phyloP scores from a whole-genome alignment of 805 yeast species.

The Yarrowia phangngaensis region DNA sequence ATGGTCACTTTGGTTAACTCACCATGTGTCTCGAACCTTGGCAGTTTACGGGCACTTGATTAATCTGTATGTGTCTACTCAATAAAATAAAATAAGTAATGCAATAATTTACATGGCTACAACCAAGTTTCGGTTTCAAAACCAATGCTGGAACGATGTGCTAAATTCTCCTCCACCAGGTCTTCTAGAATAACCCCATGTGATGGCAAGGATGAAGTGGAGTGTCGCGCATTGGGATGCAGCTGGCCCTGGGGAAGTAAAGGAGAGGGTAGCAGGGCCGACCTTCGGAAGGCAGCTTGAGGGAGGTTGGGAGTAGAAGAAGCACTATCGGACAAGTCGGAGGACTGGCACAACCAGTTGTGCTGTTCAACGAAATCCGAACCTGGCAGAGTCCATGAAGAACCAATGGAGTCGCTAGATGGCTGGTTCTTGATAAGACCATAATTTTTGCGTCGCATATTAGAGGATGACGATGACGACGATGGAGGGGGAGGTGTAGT shows the following conservation, averaged over 20 bases:
- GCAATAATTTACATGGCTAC: too few relatives aligned
- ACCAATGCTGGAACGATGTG: not conserved
- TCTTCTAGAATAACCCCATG: slow-evolving; percentile 27
- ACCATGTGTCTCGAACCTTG: too few relatives aligned
- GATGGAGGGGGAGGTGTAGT: slow-evolving; percentile 8
- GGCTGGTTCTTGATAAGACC: slow-evolving; percentile 28
- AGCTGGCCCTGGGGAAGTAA: slow-evolving; percentile 8
- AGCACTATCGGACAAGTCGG: slow-evolving; percentile 4
- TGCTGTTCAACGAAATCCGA: slow-evolving; percentile 35
- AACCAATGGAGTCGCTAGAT: slow-evolving; percentile 32
- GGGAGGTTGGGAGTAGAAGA: slow-evolving; percentile 16
- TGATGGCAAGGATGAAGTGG: slow-evolving; percentile 21
- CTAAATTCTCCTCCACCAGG: slow-evolving; percentile 26
- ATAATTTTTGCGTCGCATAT: slow-evolving; percentile 2
- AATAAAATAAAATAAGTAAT: too few relatives aligned
- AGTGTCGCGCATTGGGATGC: slow-evolving; percentile 15
- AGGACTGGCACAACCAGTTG: slow-evolving; percentile 31
- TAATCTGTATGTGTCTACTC: too few relatives aligned
- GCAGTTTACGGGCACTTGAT: too few relatives aligned
- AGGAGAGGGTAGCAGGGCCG: slow-evolving; percentile 31
- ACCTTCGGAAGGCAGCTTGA: slow-evolving; percentile 23
- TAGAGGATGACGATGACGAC: slow-evolving; percentile 5
- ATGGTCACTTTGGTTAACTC: too few relatives aligned
- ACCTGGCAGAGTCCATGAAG: slow-evolving; percentile 31
- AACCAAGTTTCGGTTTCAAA: slow-evolving; percentile 11